Conservation (phyloP, 2,329 filamentous ascomycete species). For the Aspergillus sergii region DNA sequence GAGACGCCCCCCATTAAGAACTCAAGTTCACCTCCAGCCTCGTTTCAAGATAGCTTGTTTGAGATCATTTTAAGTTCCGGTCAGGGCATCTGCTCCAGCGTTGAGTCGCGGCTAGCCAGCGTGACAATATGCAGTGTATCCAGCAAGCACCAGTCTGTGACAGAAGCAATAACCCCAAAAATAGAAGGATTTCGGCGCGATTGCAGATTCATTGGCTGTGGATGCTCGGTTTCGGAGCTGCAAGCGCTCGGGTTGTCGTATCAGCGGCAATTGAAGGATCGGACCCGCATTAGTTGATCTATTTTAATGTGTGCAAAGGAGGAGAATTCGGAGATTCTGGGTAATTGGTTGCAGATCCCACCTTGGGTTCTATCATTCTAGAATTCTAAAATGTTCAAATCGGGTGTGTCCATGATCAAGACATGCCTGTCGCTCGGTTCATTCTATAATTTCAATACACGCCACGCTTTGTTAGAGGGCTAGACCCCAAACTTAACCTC, state of each 20-base stretch:
- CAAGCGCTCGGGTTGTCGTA: conserved; percentile 4
- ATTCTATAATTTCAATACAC: background rate
- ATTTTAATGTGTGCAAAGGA: background rate
- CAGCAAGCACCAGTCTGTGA: background rate
- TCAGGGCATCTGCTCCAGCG: background rate
- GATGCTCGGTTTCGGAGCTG: conserved; percentile 3
- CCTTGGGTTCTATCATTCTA: background rate
- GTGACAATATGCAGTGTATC: background rate
- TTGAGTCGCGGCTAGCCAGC: background rate
- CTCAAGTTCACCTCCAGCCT: conserved; percentile 1
- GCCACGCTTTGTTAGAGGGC: background rate
- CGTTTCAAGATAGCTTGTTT: conserved; percentile 12
- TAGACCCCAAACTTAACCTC: background rate
- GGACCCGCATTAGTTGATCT: conserved; percentile 7
- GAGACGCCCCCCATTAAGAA: background rate
- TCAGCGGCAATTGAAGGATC: conserved; percentile 2
- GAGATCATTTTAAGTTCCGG: conserved; percentile 18
- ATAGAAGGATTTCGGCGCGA: conserved; percentile 3
- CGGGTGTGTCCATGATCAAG: background rate
- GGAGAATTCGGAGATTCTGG: background rate
- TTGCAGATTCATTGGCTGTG: conserved; percentile 11
- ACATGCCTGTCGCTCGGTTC: too few species aligned
- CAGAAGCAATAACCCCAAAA: conserved; percentile 4
- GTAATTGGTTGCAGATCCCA: background rate
- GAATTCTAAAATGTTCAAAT: background rate